phyloP scores from a whole-genome alignment of 345 rosid species.

The Lenwebbia sp. region DNA sequence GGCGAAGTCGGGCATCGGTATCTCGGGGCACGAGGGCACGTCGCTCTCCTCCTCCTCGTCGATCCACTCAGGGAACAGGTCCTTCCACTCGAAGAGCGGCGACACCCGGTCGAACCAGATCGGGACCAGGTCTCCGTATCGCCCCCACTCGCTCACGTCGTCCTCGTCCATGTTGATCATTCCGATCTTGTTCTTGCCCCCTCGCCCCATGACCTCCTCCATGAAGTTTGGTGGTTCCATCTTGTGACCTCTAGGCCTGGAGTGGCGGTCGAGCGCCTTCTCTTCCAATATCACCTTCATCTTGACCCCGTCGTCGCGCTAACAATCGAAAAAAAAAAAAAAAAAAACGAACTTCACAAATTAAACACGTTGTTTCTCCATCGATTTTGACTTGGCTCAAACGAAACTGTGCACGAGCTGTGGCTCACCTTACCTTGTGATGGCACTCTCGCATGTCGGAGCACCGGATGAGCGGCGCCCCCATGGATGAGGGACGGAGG shows the following conservation, averaged over 20 bases:
- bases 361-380: background rate
- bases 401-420: background rate
- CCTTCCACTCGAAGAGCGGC: constrained; percentile 50
- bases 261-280: background rate
- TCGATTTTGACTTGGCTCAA: background rate
- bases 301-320: constrained; percentile 47
- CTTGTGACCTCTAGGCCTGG: constrained; percentile 21
- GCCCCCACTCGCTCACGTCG: constrained; percentile 52
- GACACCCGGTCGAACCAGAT: constrained; percentile 52
- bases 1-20: constrained; percentile 70
- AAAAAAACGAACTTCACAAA: background rate
- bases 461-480: constrained; percentile 64
- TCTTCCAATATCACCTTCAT: constrained; percentile 50
- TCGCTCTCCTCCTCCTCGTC: constrained; percentile 87
- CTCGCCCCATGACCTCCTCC: constrained; percentile 24
- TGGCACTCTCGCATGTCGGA: constrained; percentile 56
- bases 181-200: constrained; percentile 58
- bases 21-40: constrained; percentile 61
- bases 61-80: constrained; percentile 93
- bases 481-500: constrained; percentile 43
- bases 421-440: constrained; percentile 92
- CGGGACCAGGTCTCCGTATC: constrained; percentile 35
- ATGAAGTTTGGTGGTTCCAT: constrained; percentile 59
- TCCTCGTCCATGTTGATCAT: constrained; percentile 69
- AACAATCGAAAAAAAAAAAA: background rate